Percentiles rank a stretch among this genome's conserved stretches.
Evolutionary conservation across 495 filamentous ascomycete species (phyloP).

Genomic region (Apodospora peruviana): DNA sequence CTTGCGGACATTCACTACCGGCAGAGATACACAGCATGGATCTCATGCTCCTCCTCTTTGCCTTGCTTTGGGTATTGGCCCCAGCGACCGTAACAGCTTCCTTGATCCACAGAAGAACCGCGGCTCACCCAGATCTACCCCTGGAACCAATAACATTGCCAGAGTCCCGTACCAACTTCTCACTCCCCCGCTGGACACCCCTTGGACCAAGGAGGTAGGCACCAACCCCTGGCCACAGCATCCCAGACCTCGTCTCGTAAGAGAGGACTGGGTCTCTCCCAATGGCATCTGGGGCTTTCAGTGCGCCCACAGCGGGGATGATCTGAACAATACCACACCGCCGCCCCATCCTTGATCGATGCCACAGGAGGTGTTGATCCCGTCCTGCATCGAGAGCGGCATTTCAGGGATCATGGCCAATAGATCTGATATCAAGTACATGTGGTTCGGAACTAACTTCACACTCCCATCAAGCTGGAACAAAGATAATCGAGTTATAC

Average conservation of each 20-base stretch:
- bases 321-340: conserved; percentile 38
- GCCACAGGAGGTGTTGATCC: conserved; percentile 47
- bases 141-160: too few species aligned
- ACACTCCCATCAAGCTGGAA: conserved; percentile 44
- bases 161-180: conserved; percentile 18
- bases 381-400: conserved; percentile 57
- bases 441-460: conserved; percentile 58
- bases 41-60: too few species aligned
- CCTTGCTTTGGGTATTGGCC: too few species aligned
- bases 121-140: too few species aligned
- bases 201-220: conserved; percentile 58
- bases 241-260: conserved; percentile 55
- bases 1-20: too few species aligned
- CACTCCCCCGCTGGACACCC: conserved; percentile 49
- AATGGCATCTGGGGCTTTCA: conserved; percentile 66
- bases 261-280: conserved; percentile 55
- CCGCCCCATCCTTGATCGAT: conserved; percentile 27
- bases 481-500: conserved; percentile 33
- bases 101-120: too few species aligned
- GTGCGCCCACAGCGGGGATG: conserved; percentile 33
- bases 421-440: conserved; percentile 39
- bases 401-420: conserved; percentile 48
- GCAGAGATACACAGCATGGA: too few species aligned
- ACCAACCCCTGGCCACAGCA: conserved; percentile 63
- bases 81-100: too few species aligned